Percentiles rank a stretch among this genome's conserved stretches.
These are phyloP conservation scores for Spencermartinsiella europaea DNA, from an alignment of 805 yeast species.

Conservation along the genomic window DNA sequence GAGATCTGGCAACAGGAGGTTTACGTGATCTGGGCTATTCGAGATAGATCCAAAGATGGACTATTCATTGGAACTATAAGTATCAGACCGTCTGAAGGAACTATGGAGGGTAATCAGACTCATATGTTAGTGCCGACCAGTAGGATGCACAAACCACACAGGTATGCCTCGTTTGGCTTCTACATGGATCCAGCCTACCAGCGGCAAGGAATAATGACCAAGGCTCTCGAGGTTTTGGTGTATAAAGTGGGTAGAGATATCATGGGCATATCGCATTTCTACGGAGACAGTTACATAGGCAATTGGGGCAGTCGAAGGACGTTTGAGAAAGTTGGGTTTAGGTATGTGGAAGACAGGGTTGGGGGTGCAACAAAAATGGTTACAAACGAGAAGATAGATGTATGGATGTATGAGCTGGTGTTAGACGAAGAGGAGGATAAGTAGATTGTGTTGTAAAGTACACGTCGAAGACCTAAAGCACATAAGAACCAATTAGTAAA, in stretches of 20 bases:
- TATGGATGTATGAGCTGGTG: background rate
- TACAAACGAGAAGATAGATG: background rate
- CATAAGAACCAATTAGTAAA: no score
- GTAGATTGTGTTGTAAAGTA: no score
- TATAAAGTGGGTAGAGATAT: constrained; percentile 10
- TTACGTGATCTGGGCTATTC: constrained; percentile 11
- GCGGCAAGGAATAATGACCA: constrained; percentile 16
- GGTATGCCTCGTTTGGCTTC: constrained; percentile 18
- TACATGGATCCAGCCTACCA: constrained; percentile 18
- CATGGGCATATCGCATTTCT: constrained; percentile 7
- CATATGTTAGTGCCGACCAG: background rate
- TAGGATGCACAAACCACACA: background rate
- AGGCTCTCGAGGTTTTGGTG: constrained; percentile 8
- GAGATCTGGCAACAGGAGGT: background rate
- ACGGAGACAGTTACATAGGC: constrained; percentile 13
- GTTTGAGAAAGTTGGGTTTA: constrained; percentile 20
- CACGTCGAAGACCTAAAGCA: no score
- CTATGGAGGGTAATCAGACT: background rate
- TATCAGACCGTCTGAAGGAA: constrained; percentile 7
- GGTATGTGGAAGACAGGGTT: constrained; percentile 8
- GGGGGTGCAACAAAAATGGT: constrained; percentile 9
- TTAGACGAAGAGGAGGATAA: background rate
- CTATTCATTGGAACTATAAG: constrained; percentile 14
- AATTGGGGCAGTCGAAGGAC: constrained; percentile 17
- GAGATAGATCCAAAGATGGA: constrained; percentile 9